phyloP scores from a whole-genome alignment of 2,329 filamentous ascomycete genomes.

The Macrophomina pseudophaseolina region DNA sequence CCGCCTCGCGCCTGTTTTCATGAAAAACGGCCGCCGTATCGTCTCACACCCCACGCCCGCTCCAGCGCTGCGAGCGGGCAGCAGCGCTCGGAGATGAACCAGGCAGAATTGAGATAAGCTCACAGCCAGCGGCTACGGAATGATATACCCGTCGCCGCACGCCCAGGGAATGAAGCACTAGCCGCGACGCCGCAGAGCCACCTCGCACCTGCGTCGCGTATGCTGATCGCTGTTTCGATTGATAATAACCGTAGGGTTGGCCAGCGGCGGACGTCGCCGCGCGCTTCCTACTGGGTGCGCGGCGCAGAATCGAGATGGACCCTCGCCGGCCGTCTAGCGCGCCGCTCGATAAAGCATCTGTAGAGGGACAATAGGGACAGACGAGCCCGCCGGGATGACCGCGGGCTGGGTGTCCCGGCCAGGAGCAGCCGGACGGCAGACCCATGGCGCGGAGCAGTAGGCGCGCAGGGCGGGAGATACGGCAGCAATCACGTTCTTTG shows the following conservation, averaged over 20 bases:
- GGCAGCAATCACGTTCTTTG: constrained; percentile 20
- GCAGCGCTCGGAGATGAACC: not conserved
- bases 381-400: constrained; percentile 5
- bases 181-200: constrained; percentile 15
- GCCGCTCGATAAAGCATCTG: not conserved
- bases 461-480: constrained; percentile 5
- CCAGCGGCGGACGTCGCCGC: constrained; percentile 4
- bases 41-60: constrained; percentile 11
- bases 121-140: constrained; percentile 15
- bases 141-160: constrained; percentile 18
- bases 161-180: constrained; percentile 11
- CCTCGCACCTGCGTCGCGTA: constrained; percentile 8
- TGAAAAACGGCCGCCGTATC: constrained; percentile 3
- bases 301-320: constrained; percentile 5
- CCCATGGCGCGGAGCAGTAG: constrained; percentile 16
- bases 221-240: constrained; percentile 23
- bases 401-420: not conserved
- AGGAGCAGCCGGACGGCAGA: not conserved
- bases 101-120: constrained; percentile 18
- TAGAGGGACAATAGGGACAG: not conserved
- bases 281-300: constrained; percentile 1
- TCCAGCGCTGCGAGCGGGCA: constrained; percentile 9
- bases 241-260: constrained; percentile 9
- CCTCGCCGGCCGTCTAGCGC: not conserved
- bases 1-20: constrained; percentile 7